phyloP scores from a whole-genome alignment of 192 early-diverging fungal genomes.

The Rhizoclosmatium sp. region DNA sequence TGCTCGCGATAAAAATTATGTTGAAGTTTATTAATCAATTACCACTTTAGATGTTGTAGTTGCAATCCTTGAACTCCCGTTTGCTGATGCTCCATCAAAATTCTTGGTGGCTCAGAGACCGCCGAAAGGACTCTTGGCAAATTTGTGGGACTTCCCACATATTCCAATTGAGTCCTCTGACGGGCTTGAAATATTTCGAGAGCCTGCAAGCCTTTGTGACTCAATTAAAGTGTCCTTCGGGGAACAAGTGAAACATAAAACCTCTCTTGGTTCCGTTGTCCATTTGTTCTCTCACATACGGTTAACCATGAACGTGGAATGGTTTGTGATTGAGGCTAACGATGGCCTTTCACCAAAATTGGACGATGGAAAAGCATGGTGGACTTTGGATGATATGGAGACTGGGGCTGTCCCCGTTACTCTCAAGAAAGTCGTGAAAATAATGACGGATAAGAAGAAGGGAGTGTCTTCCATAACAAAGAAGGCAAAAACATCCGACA shows the following conservation, averaged over 20 bases:
- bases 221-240: too few relatives aligned
- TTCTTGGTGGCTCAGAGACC: conserved; percentile 67
- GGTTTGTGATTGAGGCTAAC: background rate
- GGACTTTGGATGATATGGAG: conserved; percentile 50
- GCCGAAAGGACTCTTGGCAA: conserved; percentile 69
- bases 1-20: conserved; percentile 7
- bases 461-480: background rate
- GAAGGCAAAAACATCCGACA: background rate
- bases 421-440: conserved; percentile 61
- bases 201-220: too few relatives aligned
- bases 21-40: too few relatives aligned
- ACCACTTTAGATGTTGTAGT: conserved; percentile 44
- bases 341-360: background rate
- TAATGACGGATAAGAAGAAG: conserved; percentile 49
- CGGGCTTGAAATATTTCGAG: too few relatives aligned
- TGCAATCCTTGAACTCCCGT: conserved; percentile 55
- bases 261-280: conserved; percentile 54
- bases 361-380: conserved; percentile 45
- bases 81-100: conserved; percentile 34
- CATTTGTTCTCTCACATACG: conserved; percentile 78
- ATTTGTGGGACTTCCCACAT: conserved; percentile 80
- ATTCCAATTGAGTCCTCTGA: conserved; percentile 1
- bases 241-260: background rate
- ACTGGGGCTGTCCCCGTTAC: conserved; percentile 64
- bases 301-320: conserved; percentile 43